Conservation (phyloP, 495 filamentous ascomycete species). For the Tuber borchii region DNA sequence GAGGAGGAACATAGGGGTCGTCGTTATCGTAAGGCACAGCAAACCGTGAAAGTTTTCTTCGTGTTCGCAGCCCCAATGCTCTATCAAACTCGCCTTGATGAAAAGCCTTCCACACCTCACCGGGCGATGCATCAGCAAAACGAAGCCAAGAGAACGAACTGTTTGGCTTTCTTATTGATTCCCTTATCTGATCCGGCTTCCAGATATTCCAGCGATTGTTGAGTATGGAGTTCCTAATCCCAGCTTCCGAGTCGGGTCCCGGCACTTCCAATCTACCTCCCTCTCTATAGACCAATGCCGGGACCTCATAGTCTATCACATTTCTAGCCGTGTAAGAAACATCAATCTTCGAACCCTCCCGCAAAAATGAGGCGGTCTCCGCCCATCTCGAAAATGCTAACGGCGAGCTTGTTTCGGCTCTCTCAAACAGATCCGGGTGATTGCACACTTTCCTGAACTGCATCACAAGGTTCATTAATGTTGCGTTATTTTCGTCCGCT, state of each 20-base stretch:
- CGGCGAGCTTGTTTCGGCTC: slow-evolving; percentile 82
- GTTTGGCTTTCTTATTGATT: slow-evolving; percentile 49
- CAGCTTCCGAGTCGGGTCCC: slow-evolving; percentile 68
- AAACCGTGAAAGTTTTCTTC: slow-evolving; percentile 42
- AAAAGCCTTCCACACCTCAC: slow-evolving; percentile 61
- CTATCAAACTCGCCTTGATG: slow-evolving; percentile 55
- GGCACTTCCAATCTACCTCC: slow-evolving; percentile 69
- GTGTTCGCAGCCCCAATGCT: slow-evolving; percentile 15
- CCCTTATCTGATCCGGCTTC: slow-evolving; percentile 68
- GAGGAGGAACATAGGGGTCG: slow-evolving; percentile 55
- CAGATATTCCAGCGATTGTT: slow-evolving; percentile 81
- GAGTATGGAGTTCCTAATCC: slow-evolving; percentile 68
- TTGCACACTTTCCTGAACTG: slow-evolving; percentile 99
- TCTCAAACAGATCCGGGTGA: slow-evolving; percentile 93
- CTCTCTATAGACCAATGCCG: slow-evolving; percentile 67
- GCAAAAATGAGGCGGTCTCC: slow-evolving; percentile 87
- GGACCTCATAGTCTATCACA: slow-evolving; percentile 74
- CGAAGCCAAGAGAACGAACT: slow-evolving; percentile 83
- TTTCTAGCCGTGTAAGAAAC: slow-evolving; percentile 84
- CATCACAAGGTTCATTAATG: slow-evolving; percentile 98
- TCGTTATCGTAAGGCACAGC: slow-evolving; percentile 58
- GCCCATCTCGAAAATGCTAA: slow-evolving; percentile 77
- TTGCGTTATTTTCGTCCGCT: slow-evolving; percentile 89
- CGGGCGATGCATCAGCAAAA: slow-evolving; percentile 69
- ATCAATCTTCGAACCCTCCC: slow-evolving; percentile 72